A percentile compares a stretch with the other conserved stretches of the same genome.
phyloP scores from a whole-genome alignment of 495 filamentous ascomycete genomes.

The Cercophora scortea region DNA sequence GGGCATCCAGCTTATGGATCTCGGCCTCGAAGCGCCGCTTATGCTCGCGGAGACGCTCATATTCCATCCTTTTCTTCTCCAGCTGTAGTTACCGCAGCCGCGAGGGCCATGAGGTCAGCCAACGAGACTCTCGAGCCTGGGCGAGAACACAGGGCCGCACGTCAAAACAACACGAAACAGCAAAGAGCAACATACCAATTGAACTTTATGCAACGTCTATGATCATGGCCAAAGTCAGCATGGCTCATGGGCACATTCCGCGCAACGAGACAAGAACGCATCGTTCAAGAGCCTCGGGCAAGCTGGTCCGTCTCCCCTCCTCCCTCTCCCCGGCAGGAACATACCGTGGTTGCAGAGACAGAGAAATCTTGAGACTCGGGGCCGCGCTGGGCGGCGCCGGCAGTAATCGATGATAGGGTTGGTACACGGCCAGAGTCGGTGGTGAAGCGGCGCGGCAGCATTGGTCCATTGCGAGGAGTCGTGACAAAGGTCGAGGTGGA shows the following conservation, averaged over 20 bases:
- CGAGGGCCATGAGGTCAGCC: constrained; percentile 10
- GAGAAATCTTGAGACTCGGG: constrained; percentile 37
- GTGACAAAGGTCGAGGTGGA: constrained; percentile 54
- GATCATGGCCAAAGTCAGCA: constrained; percentile 7
- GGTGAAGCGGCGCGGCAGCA: constrained; percentile 83
- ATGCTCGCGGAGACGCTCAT: constrained; percentile 78
- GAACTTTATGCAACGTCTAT: constrained; percentile 50
- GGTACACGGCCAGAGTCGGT: constrained; percentile 82
- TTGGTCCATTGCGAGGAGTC: constrained; percentile 57
- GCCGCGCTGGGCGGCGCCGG: constrained; percentile 23
- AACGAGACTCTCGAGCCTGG: too few species aligned
- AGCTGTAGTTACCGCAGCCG: constrained; percentile 45
- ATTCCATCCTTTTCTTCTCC: constrained; percentile 85
- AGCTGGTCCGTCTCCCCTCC: too few species aligned
- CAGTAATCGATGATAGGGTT: constrained; percentile 63
- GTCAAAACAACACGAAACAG: neutral
- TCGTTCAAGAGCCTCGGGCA: neutral
- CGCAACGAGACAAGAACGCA: neutral
- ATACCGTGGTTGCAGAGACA: constrained; percentile 33
- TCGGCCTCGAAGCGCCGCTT: constrained; percentile 79
- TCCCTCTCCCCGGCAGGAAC: constrained; percentile 10
- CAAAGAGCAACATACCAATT: constrained; percentile 42
- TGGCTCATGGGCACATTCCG: constrained; percentile 25
- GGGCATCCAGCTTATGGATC: constrained; percentile 76
- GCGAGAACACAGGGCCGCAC: neutral